Conservation (phyloP, 495 filamentous ascomycete species). For the Podospora pseudoanserina region DNA sequence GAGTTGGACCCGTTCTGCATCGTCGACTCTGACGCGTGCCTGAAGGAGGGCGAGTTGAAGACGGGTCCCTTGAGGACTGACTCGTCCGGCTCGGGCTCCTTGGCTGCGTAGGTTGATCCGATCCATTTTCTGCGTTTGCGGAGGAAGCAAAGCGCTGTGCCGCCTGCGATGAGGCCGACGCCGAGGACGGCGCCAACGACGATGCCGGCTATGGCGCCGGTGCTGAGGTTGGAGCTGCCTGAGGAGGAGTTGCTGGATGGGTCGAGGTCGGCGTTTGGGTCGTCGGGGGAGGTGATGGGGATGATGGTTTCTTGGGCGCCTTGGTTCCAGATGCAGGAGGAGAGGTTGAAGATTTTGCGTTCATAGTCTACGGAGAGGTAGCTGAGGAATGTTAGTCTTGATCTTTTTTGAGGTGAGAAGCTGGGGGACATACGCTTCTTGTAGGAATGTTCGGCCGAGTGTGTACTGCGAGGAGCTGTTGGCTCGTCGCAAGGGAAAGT, state of each 20-base stretch:
- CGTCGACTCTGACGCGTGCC: constrained; percentile 16
- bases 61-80: constrained; percentile 26
- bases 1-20: constrained; percentile 11
- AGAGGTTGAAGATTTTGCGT: constrained; percentile 44
- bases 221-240: constrained; percentile 17
- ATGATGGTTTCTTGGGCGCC: constrained; percentile 34
- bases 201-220: constrained; percentile 38
- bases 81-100: constrained; percentile 19
- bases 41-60: constrained; percentile 18
- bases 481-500: constrained; percentile 53
- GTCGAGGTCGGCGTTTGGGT: neutral
- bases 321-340: constrained; percentile 37
- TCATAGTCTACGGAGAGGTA: constrained; percentile 50
- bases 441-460: constrained; percentile 54
- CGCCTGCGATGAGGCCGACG: constrained; percentile 20
- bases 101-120: constrained; percentile 13
- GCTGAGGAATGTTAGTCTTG: constrained; percentile 13
- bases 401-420: neutral
- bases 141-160: constrained; percentile 24
- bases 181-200: constrained; percentile 28
- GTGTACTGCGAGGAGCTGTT: constrained; percentile 51
- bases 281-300: constrained; percentile 27
- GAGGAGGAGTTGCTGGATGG: neutral
- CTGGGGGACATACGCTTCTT: constrained; percentile 44
- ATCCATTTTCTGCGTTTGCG: constrained; percentile 29